Percentiles rank a stretch among this genome's conserved stretches.
Evolutionary conservation across 805 yeast species (phyloP).

Genomic region (Lipomyces yamadae): DNA sequence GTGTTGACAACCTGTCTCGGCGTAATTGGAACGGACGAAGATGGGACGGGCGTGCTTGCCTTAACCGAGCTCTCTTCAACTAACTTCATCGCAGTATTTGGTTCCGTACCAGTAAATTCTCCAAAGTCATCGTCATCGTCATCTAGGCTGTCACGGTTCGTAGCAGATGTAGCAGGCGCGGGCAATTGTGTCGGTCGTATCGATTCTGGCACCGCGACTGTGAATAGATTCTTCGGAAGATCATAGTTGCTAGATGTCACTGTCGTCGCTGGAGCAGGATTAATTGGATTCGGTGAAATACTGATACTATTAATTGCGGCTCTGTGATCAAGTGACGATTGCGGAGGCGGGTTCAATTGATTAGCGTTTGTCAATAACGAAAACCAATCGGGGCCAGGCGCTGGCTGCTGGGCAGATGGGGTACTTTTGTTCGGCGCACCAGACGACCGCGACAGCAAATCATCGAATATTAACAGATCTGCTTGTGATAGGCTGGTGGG

Average conservation of each 20-base stretch:
- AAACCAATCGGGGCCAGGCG: constrained; percentile 22
- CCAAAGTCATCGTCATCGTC: constrained; percentile 34
- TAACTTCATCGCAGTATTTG: not conserved
- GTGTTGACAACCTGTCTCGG: not conserved
- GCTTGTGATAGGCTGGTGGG: constrained; percentile 13
- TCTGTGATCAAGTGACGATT: not conserved
- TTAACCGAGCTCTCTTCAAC: not conserved
- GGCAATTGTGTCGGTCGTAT: not conserved
- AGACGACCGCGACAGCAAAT: constrained; percentile 19
- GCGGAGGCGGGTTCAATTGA: not conserved
- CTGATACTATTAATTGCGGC: not conserved
- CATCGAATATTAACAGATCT: constrained; percentile 34
- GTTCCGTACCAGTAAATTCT: constrained; percentile 18
- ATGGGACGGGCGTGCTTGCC: not conserved
- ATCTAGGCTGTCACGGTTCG: not conserved
- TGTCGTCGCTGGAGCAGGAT: not conserved
- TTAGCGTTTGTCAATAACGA: constrained; percentile 13
- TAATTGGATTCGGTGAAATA: not conserved
- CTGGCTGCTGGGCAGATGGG: constrained; percentile 3
- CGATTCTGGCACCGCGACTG: constrained; percentile 4
- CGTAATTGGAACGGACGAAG: not conserved
- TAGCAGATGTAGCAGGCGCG: not conserved
- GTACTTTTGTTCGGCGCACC: constrained; percentile 1
- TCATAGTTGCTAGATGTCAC: constrained; percentile 5
- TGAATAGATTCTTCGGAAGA: constrained; percentile 11